Evolutionary conservation across 495 filamentous ascomycete genomes (phyloP), one percentile per base, ranked within the genome.

Genomic region (Delitschia confertaspora): DNA sequence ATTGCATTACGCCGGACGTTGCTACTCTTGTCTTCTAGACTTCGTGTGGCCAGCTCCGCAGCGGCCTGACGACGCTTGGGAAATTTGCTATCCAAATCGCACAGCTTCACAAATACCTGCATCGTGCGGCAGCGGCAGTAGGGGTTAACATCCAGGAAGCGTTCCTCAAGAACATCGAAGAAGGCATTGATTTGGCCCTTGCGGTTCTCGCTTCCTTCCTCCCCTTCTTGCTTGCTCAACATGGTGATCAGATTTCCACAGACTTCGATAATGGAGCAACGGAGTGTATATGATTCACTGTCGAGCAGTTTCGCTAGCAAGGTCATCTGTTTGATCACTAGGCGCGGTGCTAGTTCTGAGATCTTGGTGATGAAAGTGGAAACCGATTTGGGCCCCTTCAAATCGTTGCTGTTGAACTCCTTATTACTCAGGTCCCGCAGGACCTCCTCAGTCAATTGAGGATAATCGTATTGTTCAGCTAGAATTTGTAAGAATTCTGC

Each of bases 251-350:
- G 75, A 65, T 96, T 96, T n/a, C 91, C 93, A 61, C 86, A 94
- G n/a, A 96, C 86, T 60, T 99, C 91, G 42, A 99, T 88, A 21
- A 99, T 73, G 18, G 91, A 85, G 56, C 83, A 95, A 19, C 91
- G 79, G 14, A 99, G 75, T 11, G 87, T 88, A 61, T 96, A 93
- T 16, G 93, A 93, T 81, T 99, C 91, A 68, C 84, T 95, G 49
- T 99, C 89, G 9, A 99, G 67, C 52, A 95, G 81, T 62, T 94
- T 96, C 3, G 87, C 83, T 25, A 99, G 65, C 47, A 93, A 72
- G 10, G 85, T 89, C 80, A 96, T 94, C 60, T 96, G 89, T 63
- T 95, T 95, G 51, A 94, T 93, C 32, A 99, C 88, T 31, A 95
- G 65, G 45, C 88, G 76, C 9, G 91, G 91, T 20, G 81, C 82